These are phyloP conservation scores for Warburgia ugandensis DNA, from an alignment of 164 flowering plant species.

Conservation along the genomic window DNA sequence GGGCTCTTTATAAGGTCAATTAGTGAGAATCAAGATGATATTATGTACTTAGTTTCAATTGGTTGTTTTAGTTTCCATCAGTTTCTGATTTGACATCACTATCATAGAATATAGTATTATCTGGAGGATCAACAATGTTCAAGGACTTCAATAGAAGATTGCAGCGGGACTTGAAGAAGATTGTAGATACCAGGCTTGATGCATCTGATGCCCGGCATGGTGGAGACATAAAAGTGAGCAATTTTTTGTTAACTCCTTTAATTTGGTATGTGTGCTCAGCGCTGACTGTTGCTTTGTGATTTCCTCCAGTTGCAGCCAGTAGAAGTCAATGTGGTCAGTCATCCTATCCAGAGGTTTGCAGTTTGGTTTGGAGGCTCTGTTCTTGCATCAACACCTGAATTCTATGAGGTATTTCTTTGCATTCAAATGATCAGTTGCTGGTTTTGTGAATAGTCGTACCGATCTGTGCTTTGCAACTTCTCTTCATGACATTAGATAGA, in stretches of 20 bases:
- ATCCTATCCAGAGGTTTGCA: slow-evolving; percentile 95
- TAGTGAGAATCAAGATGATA: slow-evolving; percentile 2
- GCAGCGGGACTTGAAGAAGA: slow-evolving; percentile 93
- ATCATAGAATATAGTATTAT: slow-evolving; percentile 82
- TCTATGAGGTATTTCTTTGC: slow-evolving; percentile 51
- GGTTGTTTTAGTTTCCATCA: slow-evolving; percentile 1
- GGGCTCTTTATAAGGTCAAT: slow-evolving; percentile 87
- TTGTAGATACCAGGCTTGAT: slow-evolving; percentile 82
- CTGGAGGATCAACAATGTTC: slow-evolving; percentile 99
- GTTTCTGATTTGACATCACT: too few relatives aligned
- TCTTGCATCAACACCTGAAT: slow-evolving; percentile 98
- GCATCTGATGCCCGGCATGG: slow-evolving; percentile 68
- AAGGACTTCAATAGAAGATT: slow-evolving; percentile 90
- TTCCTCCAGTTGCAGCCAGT: slow-evolving; percentile 75
- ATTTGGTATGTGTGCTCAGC: not conserved
- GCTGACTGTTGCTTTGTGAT: too few relatives aligned
- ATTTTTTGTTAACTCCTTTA: not conserved
- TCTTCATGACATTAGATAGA: not conserved
- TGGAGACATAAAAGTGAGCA: slow-evolving; percentile 70
- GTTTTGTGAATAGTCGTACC: not conserved
- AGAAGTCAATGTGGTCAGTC: slow-evolving; percentile 97
- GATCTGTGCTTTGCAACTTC: not conserved
- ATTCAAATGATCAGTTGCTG: not conserved
- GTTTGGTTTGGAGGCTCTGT: slow-evolving; percentile 99
- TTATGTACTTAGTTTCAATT: not conserved